Conservation (phyloP, 1,284 basidiomycete species). For the Cutaneotrichosporon mucoides region DNA sequence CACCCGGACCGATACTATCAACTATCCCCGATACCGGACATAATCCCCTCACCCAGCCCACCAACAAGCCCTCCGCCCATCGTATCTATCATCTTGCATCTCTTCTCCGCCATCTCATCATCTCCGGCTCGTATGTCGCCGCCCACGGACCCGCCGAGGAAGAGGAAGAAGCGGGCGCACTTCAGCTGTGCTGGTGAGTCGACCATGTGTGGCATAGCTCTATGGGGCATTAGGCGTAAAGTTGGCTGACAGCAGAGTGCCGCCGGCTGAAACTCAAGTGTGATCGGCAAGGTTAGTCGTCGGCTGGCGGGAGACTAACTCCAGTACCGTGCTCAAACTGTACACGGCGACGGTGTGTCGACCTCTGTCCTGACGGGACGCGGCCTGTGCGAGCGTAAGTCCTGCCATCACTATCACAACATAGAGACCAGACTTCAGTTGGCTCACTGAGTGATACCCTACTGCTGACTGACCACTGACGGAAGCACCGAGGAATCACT, state of each 20-base stretch:
- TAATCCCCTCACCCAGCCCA: neutral
- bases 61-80: neutral
- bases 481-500: constrained; percentile 9
- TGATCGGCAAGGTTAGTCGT: constrained; percentile 18
- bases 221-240: too few species aligned
- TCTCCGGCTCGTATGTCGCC: constrained; percentile 2
- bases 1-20: neutral
- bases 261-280: constrained; percentile 30
- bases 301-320: neutral
- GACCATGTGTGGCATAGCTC: neutral
- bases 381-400: constrained; percentile 21
- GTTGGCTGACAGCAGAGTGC: constrained; percentile 20
- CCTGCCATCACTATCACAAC: neutral
- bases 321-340: constrained; percentile 33
- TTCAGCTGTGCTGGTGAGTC: constrained; percentile 10
- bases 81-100: neutral
- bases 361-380: constrained; percentile 31
- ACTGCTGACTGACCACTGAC: neutral
- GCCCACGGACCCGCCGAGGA: neutral
- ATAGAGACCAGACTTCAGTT: too few species aligned
- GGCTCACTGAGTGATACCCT: too few species aligned
- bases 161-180: constrained; percentile 6
- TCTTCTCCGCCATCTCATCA: neutral
- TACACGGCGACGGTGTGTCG: constrained; percentile 24
- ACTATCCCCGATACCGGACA: constrained; percentile 2